phyloP scores from a whole-genome alignment of 1,284 basidiomycete species.

The Cystobasidium slooffiae region DNA sequence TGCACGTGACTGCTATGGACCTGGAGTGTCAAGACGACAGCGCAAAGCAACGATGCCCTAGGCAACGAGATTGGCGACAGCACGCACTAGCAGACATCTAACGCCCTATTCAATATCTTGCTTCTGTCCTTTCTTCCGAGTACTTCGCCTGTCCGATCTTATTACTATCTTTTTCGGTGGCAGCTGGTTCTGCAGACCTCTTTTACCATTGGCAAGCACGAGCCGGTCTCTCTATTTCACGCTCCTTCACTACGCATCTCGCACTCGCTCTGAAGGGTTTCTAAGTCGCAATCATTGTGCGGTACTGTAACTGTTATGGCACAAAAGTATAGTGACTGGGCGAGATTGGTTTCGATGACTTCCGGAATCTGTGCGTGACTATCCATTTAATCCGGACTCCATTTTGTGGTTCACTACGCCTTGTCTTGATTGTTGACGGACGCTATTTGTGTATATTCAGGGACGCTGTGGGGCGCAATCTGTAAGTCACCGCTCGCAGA shows the following conservation, averaged over 20 bases:
- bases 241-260: background rate
- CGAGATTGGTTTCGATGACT: conserved; percentile 71
- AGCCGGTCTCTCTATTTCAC: background rate
- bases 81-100: no score
- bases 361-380: conserved; percentile 71
- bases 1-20: no score
- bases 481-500: conserved; percentile 53
- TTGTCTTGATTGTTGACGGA: conserved; percentile 39
- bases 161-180: background rate
- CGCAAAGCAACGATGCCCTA: no score
- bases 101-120: no score
- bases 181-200: conserved; percentile 13
- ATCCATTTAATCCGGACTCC: no score
- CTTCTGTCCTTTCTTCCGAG: no score
- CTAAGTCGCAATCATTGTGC: background rate
- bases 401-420: background rate
- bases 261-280: background rate
- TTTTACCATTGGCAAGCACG: background rate
- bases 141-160: background rate
- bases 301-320: conserved; percentile 61
- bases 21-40: no score
- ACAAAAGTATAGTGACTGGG: conserved; percentile 79
- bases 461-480: conserved; percentile 75
- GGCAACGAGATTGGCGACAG: no score
- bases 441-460: conserved; percentile 61